A percentile compares a stretch with the other conserved stretches of the same genome.
phyloP scores from a whole-genome alignment of 176 grass and related monocot genomes.

The Cocos nucifera region DNA sequence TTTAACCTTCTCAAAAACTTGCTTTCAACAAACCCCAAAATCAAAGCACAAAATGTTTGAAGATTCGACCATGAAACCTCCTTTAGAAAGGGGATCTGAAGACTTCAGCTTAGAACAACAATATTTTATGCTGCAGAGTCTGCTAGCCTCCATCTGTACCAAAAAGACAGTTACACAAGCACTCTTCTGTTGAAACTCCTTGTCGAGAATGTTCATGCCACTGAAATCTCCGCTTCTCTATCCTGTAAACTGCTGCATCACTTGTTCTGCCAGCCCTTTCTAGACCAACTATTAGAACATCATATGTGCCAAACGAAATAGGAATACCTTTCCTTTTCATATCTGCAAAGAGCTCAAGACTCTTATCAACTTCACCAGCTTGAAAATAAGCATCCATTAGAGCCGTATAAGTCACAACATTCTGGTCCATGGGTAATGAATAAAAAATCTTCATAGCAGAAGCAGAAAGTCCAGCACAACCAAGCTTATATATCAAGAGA shows the following conservation, averaged over 20 bases:
- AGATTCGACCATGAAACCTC: too few species aligned
- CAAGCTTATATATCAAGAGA: conserved; percentile 44
- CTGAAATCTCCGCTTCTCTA: conserved; percentile 49
- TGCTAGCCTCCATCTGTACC: conserved; percentile 4
- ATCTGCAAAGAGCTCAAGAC: conserved; percentile 32
- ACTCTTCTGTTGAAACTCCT: conserved; percentile 31
- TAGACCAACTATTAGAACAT: conserved; percentile 53
- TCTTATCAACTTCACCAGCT: conserved; percentile 40
- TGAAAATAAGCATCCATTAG: conserved; percentile 57
- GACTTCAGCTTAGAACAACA: too few species aligned
- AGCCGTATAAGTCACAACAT: conserved; percentile 50
- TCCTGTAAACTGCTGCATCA: conserved; percentile 45
- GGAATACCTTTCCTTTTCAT: conserved; percentile 39
- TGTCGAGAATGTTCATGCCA: conserved; percentile 32
- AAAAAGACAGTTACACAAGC: conserved; percentile 62
- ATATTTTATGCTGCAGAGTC: too few species aligned
- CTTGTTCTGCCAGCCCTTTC: conserved; percentile 35
- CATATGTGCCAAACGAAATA: conserved; percentile 43
- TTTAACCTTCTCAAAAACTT: too few species aligned
- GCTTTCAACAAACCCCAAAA: too few species aligned
- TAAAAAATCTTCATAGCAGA: conserved; percentile 42
- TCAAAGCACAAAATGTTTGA: too few species aligned
- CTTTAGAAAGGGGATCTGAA: too few species aligned
- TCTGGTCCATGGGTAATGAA: conserved; percentile 38
- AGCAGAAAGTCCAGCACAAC: conserved; percentile 41